Evolutionary conservation across 2,329 filamentous ascomycete species (phyloP), one percentile per base, ranked within the genome.

Genomic region (Claviceps humidiphila): DNA sequence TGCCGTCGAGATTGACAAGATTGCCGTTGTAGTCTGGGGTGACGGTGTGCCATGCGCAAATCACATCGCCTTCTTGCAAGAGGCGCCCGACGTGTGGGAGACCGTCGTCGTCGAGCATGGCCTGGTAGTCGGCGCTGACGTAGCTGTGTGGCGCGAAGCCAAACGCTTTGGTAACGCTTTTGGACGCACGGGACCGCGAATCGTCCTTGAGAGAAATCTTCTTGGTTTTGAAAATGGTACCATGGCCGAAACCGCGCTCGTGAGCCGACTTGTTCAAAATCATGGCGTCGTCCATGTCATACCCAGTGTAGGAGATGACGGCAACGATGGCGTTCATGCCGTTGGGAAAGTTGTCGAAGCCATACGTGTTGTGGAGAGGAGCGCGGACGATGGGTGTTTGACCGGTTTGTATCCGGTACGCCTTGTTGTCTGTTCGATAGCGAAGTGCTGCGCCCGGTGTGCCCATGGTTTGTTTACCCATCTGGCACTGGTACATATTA

Each of bases 231-330:
- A 96, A 98, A 61, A 98, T 89, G 5, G 90, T 94, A 52, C 93
- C 93, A 63, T 97, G 83, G 40, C 89, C 91, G 63, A 98, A 97
- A 14, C 93, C 93, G 59, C 93, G 83, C 69, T 98, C 93, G 68
- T 96, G 89, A 2, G 91, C 84, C 20, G 89, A 95, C 68, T 97
- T 97, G 75, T 97, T 97, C 65, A 98, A 76, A 65, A 98, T 97
- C 91, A 97, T 97, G 66, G 93, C 93, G 71, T 98, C 93, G 76
- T 98, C 93, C 93, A 98, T 98, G 76, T 98, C 93, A 71, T 97
- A 98, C 50, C 91, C 93, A 2, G 91, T 97, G 68, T 98, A 98
- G 0, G 91, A 96, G 57, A 98, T 95, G 67, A 98, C 94, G 54
- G 93, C 93, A 54, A 98, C 93, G 41, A 97, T 83, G 8, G 89